Conservation (phyloP, 352 stramenopile genomes). For the Pythium vanterpoolii region DNA sequence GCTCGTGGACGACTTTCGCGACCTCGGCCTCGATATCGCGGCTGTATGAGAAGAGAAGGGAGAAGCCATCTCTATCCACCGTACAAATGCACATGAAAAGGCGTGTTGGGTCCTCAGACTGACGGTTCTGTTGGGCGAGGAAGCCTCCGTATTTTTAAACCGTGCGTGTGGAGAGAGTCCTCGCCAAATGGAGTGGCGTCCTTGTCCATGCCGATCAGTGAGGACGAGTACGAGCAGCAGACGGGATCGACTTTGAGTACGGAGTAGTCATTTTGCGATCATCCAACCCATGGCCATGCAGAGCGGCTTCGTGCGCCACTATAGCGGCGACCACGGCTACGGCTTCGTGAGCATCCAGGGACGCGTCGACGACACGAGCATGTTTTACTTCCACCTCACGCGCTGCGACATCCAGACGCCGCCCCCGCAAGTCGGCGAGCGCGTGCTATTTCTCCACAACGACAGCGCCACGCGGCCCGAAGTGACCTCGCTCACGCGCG, state of each 20-base stretch:
- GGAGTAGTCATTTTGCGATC: background rate
- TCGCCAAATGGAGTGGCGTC: too few relatives aligned
- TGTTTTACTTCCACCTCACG: conserved; percentile 1
- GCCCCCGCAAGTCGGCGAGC: background rate
- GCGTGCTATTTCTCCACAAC: background rate
- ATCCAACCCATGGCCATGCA: background rate
- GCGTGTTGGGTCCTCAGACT: too few relatives aligned
- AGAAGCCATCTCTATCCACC: too few relatives aligned
- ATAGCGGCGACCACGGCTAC: background rate
- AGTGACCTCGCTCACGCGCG: background rate
- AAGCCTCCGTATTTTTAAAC: too few relatives aligned
- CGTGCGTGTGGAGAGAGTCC: too few relatives aligned
- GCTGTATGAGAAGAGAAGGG: background rate
- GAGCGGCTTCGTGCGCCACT: background rate
- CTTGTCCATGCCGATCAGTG: too few relatives aligned
- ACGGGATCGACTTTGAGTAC: too few relatives aligned
- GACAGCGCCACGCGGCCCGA: background rate
- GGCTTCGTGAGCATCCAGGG: conserved; percentile 1
- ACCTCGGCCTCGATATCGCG: conserved; percentile 4
- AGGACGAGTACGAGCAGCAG: background rate
- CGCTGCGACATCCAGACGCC: conserved; percentile 3
- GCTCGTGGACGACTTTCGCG: conserved; percentile 13
- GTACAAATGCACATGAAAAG: too few relatives aligned
- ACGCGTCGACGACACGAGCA: background rate
- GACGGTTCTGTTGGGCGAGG: too few relatives aligned